Conservation (phyloP, 108 stramenopile species). For the Pseudonitzschia delicatissima region DNA sequence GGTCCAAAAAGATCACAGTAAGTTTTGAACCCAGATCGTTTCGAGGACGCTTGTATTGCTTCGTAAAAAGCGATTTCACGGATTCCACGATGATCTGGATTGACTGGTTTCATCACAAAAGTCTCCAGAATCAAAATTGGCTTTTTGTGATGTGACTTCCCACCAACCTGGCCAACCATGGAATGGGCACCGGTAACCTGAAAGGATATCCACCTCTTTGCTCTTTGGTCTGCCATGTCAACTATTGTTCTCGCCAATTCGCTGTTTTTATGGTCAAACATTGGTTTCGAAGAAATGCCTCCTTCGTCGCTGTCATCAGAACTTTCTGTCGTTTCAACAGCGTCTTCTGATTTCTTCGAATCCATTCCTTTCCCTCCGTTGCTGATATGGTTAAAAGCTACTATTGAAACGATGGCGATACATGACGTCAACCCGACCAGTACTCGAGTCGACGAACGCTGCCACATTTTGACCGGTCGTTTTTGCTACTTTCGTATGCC, state of each 20-base stretch:
- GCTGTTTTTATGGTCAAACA: slow-evolving; percentile 7
- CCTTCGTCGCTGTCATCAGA: background rate
- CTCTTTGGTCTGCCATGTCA: slow-evolving; percentile 13
- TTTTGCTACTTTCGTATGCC: too few relatives aligned
- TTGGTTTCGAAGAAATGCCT: background rate
- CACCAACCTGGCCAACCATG: slow-evolving; percentile 68
- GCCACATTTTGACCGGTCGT: background rate
- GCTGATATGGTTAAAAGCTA: background rate
- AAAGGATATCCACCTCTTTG: slow-evolving; percentile 27
- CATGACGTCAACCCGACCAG: slow-evolving; percentile 3
- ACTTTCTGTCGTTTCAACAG: background rate
- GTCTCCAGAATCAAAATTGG: slow-evolving; percentile 52
- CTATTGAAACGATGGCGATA: background rate
- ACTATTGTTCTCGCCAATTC: slow-evolving; percentile 7
- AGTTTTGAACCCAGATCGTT: slow-evolving; percentile 5
- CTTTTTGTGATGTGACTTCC: slow-evolving; percentile 51
- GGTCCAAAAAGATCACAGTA: slow-evolving; percentile 14
- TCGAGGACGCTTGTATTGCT: slow-evolving; percentile 25
- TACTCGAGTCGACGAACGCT: background rate
- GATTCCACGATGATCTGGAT: slow-evolving; percentile 63
- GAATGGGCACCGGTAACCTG: slow-evolving; percentile 11
- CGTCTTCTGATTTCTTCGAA: background rate
- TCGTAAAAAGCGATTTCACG: slow-evolving; percentile 86
- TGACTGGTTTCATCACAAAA: slow-evolving; percentile 79
- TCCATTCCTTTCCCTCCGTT: background rate